Evolutionary conservation across 2,329 filamentous ascomycete species (phyloP), one percentile per base, ranked within the genome.

Genomic region (Hypoxylon sp.): DNA sequence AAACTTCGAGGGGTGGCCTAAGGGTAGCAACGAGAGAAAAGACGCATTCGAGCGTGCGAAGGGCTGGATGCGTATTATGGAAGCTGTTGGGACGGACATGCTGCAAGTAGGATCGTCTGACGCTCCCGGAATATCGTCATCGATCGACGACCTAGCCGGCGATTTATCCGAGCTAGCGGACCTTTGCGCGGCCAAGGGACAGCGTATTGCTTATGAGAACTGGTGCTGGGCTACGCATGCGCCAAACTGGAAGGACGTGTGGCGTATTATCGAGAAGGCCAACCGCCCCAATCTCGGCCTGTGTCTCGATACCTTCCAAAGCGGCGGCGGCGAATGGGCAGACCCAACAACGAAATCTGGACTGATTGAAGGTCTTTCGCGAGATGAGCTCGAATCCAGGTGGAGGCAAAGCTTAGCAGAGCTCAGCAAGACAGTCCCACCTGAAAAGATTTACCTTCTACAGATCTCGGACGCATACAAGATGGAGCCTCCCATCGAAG

Each of bases 171-270:
- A 88, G 61, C 80, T 94, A 5, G 88, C 87, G 1, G 88, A 91
- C 58, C 78, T 91, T 54, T 81, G 91, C 1, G 84, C 84, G 0
- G 75, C 81, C 21, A 83, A 86, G 48, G 82, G 83, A 0, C 86
- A 88, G 74, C 83, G 85, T 5, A 79, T 94, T 16, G 90, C 91
- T 0, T 94, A 94, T 70, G 91, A 94, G 78, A 93, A 94, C 74
- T 94, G 91, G 90, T 93, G 91, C 78, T 94, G 91, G 91, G 88
- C 88, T 0, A 92, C 90, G 0, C 85, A 88, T 51, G 89, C 90
- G 0, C 85, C 89, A 0, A 83, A 80, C 0, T 95, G 91, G 91
- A 85, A 84, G 68, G 83, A 89, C 51, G 88, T 89, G 0, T 94
- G 90, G 90, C 79, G 86, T 1, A 89, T 94, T 11, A 89, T 92